These are phyloP conservation scores for Spathaspora sp. DNA, from an alignment of 805 yeast species.

Conservation along the genomic window DNA sequence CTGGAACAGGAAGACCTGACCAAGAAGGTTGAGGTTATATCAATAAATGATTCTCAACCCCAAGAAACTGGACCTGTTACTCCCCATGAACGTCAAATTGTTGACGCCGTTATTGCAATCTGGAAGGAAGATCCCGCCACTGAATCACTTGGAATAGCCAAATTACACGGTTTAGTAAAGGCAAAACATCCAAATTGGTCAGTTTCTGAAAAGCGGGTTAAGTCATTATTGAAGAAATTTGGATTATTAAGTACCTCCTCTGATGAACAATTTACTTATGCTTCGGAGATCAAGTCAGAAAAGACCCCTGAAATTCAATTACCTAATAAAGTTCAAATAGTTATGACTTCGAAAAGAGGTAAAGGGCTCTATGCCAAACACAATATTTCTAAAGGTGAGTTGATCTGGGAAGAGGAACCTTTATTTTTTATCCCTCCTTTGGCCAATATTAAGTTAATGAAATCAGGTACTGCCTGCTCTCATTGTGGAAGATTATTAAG, in stretches of 20 bases:
- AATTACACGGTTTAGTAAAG: conserved; percentile 51
- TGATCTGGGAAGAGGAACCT: conserved; percentile 57
- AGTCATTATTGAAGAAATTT: conserved; percentile 49
- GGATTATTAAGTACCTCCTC: conserved; percentile 40
- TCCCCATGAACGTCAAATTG: conserved; percentile 60
- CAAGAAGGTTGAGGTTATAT: conserved; percentile 30
- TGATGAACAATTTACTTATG: conserved; percentile 46
- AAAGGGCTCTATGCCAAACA: conserved; percentile 56
- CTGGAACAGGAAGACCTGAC: conserved; percentile 5
- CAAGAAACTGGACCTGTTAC: conserved; percentile 23
- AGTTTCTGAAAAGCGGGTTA: conserved; percentile 55
- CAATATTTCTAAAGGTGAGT: conserved; percentile 44
- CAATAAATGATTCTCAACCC: conserved; percentile 29
- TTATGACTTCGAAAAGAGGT: conserved; percentile 52
- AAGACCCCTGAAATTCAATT: conserved; percentile 42
- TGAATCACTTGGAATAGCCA: conserved; percentile 53
- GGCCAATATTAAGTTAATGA: conserved; percentile 57
- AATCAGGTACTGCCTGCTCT: conserved; percentile 64
- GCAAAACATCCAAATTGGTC: conserved; percentile 58
- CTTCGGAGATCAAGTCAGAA: conserved; percentile 49
- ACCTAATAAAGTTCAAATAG: conserved; percentile 43
- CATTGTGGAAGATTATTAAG: conserved; percentile 60
- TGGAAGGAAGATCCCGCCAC: conserved; percentile 69
- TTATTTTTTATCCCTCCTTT: conserved; percentile 67
- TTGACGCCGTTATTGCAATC: conserved; percentile 54